Evolutionary conservation across 495 filamentous ascomycete genomes (phyloP).

Genomic region (Aspergillus saccharolyticus): DNA sequence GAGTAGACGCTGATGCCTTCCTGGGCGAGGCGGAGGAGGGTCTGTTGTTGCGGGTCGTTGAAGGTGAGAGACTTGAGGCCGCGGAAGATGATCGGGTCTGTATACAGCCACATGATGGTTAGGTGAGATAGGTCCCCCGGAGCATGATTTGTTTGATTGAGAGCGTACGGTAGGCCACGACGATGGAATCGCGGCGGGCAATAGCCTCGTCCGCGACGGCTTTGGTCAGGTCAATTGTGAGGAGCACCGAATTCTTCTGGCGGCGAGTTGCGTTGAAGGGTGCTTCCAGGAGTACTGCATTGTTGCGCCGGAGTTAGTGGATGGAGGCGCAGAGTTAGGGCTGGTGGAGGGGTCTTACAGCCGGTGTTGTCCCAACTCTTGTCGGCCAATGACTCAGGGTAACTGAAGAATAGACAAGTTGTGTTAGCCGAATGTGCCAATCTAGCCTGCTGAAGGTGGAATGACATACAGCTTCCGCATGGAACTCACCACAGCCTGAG

Average conservation of each 20-base stretch:
- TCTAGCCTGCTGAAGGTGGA: neutral
- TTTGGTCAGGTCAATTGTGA: conserved; percentile 87
- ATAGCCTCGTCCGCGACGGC: conserved; percentile 93
- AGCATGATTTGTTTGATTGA: too few species aligned
- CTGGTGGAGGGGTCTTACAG: conserved; percentile 43
- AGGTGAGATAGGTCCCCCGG: too few species aligned
- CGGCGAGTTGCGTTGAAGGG: conserved; percentile 54
- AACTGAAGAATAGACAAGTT: conserved; percentile 45
- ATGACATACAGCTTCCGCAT: conserved; percentile 73
- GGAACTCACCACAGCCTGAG: conserved; percentile 69
- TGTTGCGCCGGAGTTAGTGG: conserved; percentile 9
- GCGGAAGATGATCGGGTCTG: conserved; percentile 94
- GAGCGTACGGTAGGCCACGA: conserved; percentile 81
- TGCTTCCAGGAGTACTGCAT: conserved; percentile 68
- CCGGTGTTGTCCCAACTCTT: conserved; percentile 93
- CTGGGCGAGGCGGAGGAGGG: conserved; percentile 74
- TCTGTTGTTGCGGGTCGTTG: conserved; percentile 77
- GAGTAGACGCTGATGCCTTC: conserved; percentile 93
- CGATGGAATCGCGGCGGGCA: conserved; percentile 62
- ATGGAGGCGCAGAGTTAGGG: neutral
- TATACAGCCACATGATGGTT: conserved; percentile 6
- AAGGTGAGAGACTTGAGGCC: conserved; percentile 83
- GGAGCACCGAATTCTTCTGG: conserved; percentile 70
- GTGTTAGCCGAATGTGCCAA: neutral
- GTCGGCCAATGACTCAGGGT: conserved; percentile 84